phyloP scores from a whole-genome alignment of 176 grass and related monocot genomes.

The Carex kokanica region DNA sequence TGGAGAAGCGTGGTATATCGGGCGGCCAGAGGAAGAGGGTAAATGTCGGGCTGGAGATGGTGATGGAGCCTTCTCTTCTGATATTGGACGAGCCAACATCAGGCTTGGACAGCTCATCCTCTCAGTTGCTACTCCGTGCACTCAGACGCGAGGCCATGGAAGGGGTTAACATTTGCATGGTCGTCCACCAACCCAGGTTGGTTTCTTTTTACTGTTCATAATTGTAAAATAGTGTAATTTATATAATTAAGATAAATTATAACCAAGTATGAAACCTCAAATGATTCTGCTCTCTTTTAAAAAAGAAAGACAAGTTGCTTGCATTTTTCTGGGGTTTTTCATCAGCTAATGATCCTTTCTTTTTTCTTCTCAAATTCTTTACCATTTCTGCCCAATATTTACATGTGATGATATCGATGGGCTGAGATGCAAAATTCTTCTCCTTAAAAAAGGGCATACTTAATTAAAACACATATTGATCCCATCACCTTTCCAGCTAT shows the following conservation, averaged over 20 bases:
- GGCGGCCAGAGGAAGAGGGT: constrained; percentile 90
- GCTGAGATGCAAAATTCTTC: background rate
- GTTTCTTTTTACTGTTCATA: background rate
- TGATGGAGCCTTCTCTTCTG: constrained; percentile 84
- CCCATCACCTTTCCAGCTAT: constrained; percentile 50
- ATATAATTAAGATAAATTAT: background rate
- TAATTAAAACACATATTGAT: constrained; percentile 6
- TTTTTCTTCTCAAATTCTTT: background rate
- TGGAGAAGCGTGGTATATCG: constrained; percentile 86
- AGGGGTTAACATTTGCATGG: constrained; percentile 87
- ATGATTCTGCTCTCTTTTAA: background rate
- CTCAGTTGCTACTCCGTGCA: constrained; percentile 65
- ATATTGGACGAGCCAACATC: constrained; percentile 91
- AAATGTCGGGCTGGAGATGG: constrained; percentile 93
- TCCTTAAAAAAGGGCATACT: background rate
- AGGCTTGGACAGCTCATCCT: constrained; percentile 87
- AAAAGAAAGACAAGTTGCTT: background rate
- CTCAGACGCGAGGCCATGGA: constrained; percentile 78
- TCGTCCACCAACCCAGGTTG: constrained; percentile 96
- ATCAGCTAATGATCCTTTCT: background rate
- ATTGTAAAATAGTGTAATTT: background rate
- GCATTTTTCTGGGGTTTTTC: background rate
- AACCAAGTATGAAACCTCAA: background rate
- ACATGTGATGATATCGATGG: background rate
- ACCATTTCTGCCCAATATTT: background rate